Base-by-base conservation (phyloP, 2,329 filamentous ascomycete genomes). In the Albophoma yamanashiensis region DNA sequence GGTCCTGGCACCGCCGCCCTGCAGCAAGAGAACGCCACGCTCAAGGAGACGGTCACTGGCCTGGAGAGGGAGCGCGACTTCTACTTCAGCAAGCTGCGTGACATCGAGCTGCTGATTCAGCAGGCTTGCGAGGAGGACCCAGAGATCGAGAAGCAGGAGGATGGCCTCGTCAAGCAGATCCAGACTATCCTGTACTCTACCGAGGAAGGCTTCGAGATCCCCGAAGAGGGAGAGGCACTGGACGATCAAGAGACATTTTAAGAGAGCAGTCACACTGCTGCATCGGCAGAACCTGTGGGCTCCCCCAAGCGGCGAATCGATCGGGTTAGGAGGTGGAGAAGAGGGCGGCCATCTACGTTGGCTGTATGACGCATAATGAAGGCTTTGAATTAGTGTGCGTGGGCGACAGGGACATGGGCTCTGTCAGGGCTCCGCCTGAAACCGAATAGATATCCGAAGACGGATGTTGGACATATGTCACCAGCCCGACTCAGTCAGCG, bases 1-100 rank as follows among this genome's bases (percentile, higher is more conserved):
- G 82, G 83, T 53, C 83, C 86, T 9, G 87, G 82, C 39, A 84
- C 81, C 36, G 85, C 89, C 14, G 91, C 87, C 4, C 78, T 99
- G 67, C 85, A 90, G 72, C 83, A 89, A 71, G 94, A 97, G 81
- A 94, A 96, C 72, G 82, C 83, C 50, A 89, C 89, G 36, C 82
- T 97, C 67, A 96, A 96, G 82, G 93, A 97, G 79, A 96, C 91
- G 0, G 93, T 99, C n/a, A 82, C 85, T 15, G 94, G 94, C 1
- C 81, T 99, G 50, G 94, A 99, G 81, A 88, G 94, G 68, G 94
- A 99, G 79, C 85, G 94, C 57, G 94, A 99, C 74, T 99, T 99
- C 74, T 99, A 99, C 81, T 99, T 99, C 77, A 95, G 91, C 82
- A 99, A 99, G 81, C 82, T 99, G 65, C 85, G 94, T 62, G 94